Percentiles rank a stretch among this genome's conserved stretches.
Evolutionary conservation across 768 basidiomycete genomes (phyloP).

Genomic region (Psilocybe tampanensis): DNA sequence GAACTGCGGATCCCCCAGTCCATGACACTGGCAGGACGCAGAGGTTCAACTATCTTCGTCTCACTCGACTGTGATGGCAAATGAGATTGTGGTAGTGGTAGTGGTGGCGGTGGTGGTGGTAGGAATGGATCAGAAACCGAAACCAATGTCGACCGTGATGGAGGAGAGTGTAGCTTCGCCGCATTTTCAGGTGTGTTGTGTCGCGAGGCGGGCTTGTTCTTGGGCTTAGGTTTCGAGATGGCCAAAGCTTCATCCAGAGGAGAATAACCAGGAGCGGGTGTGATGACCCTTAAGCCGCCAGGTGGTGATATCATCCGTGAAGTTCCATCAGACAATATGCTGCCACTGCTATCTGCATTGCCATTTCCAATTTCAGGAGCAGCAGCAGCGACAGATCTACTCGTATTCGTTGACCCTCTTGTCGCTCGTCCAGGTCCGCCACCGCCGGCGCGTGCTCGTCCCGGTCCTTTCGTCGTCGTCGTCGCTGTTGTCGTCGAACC

Average conservation of each 20-base stretch:
- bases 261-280: constrained; percentile 3
- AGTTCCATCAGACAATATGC: not conserved
- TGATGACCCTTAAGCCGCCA: constrained; percentile 4
- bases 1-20: constrained; percentile 15
- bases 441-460: not conserved
- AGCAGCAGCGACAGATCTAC: too few relatives aligned
- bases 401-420: not conserved
- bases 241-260: constrained; percentile 12
- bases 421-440: constrained; percentile 7
- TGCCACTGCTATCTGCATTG: not conserved
- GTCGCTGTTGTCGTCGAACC: too few relatives aligned
- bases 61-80: not conserved
- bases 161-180: too few relatives aligned
- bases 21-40: constrained; percentile 20
- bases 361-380: too few relatives aligned
- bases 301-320: constrained; percentile 26
- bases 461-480: not conserved
- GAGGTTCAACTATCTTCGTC: constrained; percentile 2
- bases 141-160: too few relatives aligned
- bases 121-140: not conserved
- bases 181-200: not conserved
- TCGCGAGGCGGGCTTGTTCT: too few relatives aligned
- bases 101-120: too few relatives aligned
- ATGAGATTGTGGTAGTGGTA: too few relatives aligned
- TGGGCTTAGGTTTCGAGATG: too few relatives aligned